Percentiles rank a stretch among this genome's conserved stretches.
Evolutionary conservation across 495 filamentous ascomycete genomes (phyloP).

Genomic region (Chlorociboria aeruginascens): DNA sequence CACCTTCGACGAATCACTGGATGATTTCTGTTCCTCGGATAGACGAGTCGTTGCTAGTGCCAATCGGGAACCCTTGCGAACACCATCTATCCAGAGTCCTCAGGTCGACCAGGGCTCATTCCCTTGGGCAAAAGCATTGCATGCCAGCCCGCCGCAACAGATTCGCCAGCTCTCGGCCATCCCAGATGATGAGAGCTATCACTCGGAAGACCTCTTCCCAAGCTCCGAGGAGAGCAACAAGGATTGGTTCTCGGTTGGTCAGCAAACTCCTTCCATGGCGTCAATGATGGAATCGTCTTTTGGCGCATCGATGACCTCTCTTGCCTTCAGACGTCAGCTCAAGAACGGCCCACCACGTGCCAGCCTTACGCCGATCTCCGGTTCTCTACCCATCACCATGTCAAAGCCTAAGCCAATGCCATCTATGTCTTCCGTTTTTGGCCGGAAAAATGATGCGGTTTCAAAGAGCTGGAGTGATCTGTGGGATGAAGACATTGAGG

Average conservation of each 20-base stretch:
- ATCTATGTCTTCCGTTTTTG: conserved; percentile 66
- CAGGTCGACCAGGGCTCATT: conserved; percentile 70
- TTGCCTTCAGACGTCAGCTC: conserved; percentile 25
- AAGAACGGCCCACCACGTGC: conserved; percentile 29
- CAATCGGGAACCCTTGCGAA: conserved; percentile 91
- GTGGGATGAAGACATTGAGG: conserved; percentile 77
- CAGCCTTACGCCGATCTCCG: conserved; percentile 51
- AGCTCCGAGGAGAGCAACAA: conserved; percentile 57
- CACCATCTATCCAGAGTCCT: conserved; percentile 86
- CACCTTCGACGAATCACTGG: conserved; percentile 77
- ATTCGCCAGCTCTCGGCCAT: conserved; percentile 81
- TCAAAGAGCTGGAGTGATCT: conserved; percentile 98
- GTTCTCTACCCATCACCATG: conserved; percentile 65
- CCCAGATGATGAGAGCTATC: conserved; percentile 42
- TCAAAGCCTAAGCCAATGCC: conserved; percentile 47
- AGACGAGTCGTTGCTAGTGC: conserved; percentile 61
- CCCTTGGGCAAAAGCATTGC: conserved; percentile 89
- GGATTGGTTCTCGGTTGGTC: conserved; percentile 60
- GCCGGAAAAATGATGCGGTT: conserved; percentile 57
- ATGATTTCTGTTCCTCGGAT: conserved; percentile 81
- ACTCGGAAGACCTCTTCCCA: conserved; percentile 83
- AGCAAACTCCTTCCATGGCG: conserved; percentile 64
- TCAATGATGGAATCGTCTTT: conserved; percentile 68
- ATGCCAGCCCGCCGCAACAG: conserved; percentile 60
- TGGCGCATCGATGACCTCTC: conserved; percentile 55